A percentile compares a stretch with the other conserved stretches of the same genome.
Evolutionary conservation across 1,284 basidiomycete genomes (phyloP).

Genomic region (Pseudozyma sp.): DNA sequence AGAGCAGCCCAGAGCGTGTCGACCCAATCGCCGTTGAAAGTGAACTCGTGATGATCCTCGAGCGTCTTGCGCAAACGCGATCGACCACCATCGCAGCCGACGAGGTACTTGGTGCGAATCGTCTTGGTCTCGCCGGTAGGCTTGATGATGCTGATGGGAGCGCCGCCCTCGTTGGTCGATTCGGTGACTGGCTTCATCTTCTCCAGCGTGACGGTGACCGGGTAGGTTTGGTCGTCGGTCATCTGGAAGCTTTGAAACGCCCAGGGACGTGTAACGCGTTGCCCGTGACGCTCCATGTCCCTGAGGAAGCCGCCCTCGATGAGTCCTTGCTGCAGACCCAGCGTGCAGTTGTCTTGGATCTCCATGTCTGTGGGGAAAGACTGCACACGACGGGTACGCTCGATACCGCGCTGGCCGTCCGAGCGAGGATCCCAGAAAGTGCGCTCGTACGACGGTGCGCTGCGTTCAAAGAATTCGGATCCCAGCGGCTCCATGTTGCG

Average conservation of each 20-base stretch:
- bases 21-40: constrained; percentile 63
- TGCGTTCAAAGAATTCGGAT: constrained; percentile 60
- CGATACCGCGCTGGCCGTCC: constrained; percentile 64
- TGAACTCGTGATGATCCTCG: constrained; percentile 54
- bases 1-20: constrained; percentile 66
- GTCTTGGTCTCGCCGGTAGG: constrained; percentile 62
- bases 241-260: constrained; percentile 58
- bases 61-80: constrained; percentile 67
- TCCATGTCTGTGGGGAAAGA: constrained; percentile 70
- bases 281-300: constrained; percentile 69
- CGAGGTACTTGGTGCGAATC: constrained; percentile 69
- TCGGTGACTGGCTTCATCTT: constrained; percentile 62
- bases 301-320: constrained; percentile 69
- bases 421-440: constrained; percentile 69
- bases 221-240: constrained; percentile 44
- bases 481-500: constrained; percentile 68
- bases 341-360: constrained; percentile 70
- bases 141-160: constrained; percentile 58
- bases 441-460: constrained; percentile 69
- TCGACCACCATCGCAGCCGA: constrained; percentile 69
- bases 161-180: constrained; percentile 54
- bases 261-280: constrained; percentile 66
- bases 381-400: constrained; percentile 68
- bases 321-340: constrained; percentile 70
- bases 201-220: constrained; percentile 61